These are phyloP conservation scores for Porphyrellus cyaneotinctus DNA, from an alignment of 768 basidiomycete genomes.

Conservation along the genomic window DNA sequence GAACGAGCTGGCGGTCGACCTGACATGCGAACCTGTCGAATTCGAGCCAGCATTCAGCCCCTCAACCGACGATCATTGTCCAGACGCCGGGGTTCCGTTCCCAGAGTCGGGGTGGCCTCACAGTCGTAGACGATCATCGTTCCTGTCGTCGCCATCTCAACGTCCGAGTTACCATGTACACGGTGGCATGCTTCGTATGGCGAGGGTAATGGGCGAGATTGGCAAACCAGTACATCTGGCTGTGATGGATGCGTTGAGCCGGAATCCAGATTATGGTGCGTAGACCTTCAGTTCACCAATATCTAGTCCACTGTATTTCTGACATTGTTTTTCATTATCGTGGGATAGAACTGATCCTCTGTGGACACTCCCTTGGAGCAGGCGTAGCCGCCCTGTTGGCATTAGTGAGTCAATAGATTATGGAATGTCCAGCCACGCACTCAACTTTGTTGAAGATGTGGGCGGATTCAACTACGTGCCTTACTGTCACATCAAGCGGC, in stretches of 20 bases:
- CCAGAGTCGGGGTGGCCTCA: constrained; percentile 25
- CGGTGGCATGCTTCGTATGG: constrained; percentile 77
- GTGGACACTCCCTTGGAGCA: constrained; percentile 82
- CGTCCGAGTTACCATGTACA: constrained; percentile 59
- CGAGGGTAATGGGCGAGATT: constrained; percentile 69
- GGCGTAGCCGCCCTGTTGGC: constrained; percentile 75
- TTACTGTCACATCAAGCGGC: constrained; percentile 63
- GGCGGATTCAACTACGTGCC: constrained; percentile 77
- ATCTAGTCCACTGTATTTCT: background rate
- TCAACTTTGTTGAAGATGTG: constrained; percentile 56
- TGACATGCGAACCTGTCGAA: constrained; percentile 72
- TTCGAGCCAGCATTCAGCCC: constrained; percentile 53
- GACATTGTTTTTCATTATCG: background rate
- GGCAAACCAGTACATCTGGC: constrained; percentile 77
- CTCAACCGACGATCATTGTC: constrained; percentile 22
- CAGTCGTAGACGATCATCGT: constrained; percentile 25
- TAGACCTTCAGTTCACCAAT: constrained; percentile 8
- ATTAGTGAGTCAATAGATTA: constrained; percentile 43
- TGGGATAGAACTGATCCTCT: constrained; percentile 60
- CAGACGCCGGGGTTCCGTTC: constrained; percentile 36
- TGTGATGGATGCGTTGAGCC: constrained; percentile 62
- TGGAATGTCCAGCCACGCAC: background rate
- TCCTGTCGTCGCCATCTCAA: constrained; percentile 16
- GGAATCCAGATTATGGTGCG: constrained; percentile 71
- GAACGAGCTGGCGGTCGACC: constrained; percentile 82